A percentile compares a stretch with the other conserved stretches of the same genome.
phyloP scores from a whole-genome alignment of 352 stramenopile genomes.

The Globisporangium nodosum region DNA sequence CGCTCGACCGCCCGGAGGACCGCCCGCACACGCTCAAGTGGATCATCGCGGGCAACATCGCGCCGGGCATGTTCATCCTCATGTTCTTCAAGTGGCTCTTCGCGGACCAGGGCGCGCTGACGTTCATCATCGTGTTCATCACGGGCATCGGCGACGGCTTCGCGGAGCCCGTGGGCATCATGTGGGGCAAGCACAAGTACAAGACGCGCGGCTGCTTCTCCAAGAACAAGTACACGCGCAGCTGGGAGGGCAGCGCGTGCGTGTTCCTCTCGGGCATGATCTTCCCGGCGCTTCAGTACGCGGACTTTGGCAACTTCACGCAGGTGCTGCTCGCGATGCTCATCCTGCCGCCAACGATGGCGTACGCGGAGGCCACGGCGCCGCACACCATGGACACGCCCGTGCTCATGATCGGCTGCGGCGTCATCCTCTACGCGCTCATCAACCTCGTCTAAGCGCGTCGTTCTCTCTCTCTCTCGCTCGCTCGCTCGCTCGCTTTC shows the following conservation, averaged over 20 bases:
- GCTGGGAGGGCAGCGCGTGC: slow-evolving; percentile 75
- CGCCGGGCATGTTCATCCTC: slow-evolving; percentile 60
- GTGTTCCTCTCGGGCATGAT: slow-evolving; percentile 74
- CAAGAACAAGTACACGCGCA: slow-evolving; percentile 81
- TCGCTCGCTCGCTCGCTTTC: too few species aligned
- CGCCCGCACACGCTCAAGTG: slow-evolving; percentile 83
- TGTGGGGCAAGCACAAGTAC: slow-evolving; percentile 83
- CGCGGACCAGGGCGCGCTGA: slow-evolving; percentile 44
- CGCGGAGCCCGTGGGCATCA: slow-evolving; percentile 73
- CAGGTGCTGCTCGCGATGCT: slow-evolving; percentile 76
- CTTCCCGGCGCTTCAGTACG: slow-evolving; percentile 55
- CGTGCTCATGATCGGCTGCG: slow-evolving; percentile 77
- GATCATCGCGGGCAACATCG: slow-evolving; percentile 75
- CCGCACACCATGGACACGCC: slow-evolving; percentile 85
- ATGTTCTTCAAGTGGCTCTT: slow-evolving; percentile 87
- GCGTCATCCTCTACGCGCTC: slow-evolving; percentile 69
- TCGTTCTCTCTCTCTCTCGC: too few species aligned
- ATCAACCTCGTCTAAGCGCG: slow-evolving; percentile 16
- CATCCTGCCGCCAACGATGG: slow-evolving; percentile 72
- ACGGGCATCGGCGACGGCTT: slow-evolving; percentile 74
- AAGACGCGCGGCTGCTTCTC: slow-evolving; percentile 79
- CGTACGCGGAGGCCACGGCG: slow-evolving; percentile 76
- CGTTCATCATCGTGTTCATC: slow-evolving; percentile 81
- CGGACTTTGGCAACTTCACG: slow-evolving; percentile 71
- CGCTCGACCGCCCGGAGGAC: slow-evolving; percentile 77